Evolutionary conservation across 2,329 filamentous ascomycete genomes (phyloP).

Genomic region (Coleophoma crateriformis): DNA sequence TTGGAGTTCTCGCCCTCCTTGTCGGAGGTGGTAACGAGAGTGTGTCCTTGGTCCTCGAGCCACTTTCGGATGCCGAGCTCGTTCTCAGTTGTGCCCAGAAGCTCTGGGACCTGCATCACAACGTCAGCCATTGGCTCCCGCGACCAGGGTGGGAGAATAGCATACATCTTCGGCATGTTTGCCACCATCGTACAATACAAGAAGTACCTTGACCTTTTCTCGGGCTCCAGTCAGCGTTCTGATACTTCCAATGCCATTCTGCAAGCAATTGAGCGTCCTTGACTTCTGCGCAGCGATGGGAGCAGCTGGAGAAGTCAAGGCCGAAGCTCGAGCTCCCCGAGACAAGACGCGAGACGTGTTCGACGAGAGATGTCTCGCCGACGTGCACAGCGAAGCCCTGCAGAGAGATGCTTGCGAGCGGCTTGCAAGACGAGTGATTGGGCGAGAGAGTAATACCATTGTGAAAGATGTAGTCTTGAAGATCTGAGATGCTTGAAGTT

Average conservation of each 20-base stretch:
- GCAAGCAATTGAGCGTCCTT: neutral
- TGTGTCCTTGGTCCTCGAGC: conserved; percentile 96
- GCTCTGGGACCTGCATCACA: conserved; percentile 59
- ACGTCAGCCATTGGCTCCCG: conserved; percentile 9
- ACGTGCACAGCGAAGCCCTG: conserved; percentile 8
- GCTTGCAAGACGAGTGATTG: conserved; percentile 20
- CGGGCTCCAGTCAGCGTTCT: conserved; percentile 26
- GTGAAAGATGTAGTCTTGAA: conserved; percentile 26
- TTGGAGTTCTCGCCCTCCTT: conserved; percentile 92
- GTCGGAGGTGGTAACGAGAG: conserved; percentile 92
- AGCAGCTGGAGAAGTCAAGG: neutral
- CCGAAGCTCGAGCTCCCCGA: conserved; percentile 12
- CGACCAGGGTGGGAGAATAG: conserved; percentile 2
- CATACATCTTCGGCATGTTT: conserved; percentile 75
- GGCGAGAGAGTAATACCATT: conserved; percentile 39
- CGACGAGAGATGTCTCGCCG: conserved; percentile 8
- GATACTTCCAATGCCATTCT: conserved; percentile 18
- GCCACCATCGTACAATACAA: conserved; percentile 85
- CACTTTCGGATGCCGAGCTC: conserved; percentile 96
- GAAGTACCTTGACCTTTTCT: conserved; percentile 84
- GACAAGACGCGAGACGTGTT: conserved; percentile 11
- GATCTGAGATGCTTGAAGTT: too few species aligned
- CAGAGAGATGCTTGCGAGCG: conserved; percentile 3
- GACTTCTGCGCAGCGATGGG: neutral
- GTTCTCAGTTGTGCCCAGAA: conserved; percentile 90